These are phyloP conservation scores for Mimosa bimucronata DNA, from an alignment of 306 rosid genomes.

Conservation along the genomic window DNA sequence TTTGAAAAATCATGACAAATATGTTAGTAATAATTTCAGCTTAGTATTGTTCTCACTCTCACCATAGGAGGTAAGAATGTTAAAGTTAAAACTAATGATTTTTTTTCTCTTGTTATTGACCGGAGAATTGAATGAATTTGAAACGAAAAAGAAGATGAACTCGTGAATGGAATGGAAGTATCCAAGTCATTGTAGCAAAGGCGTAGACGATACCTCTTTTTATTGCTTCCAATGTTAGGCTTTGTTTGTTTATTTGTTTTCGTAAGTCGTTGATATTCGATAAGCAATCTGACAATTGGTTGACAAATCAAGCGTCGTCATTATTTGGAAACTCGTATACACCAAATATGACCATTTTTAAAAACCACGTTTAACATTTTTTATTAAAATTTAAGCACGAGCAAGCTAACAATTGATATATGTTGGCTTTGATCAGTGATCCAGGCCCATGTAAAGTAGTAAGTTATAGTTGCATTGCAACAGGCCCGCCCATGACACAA, in stretches of 20 bases:
- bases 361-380: not conserved
- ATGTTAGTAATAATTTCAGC: too few species aligned
- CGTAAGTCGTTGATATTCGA: not conserved
- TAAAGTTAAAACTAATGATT: not conserved
- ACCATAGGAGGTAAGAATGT: not conserved
- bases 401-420: not conserved
- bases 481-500: not conserved
- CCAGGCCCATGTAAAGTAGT: not conserved
- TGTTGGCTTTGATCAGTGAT: not conserved
- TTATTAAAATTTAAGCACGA: not conserved
- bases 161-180: not conserved
- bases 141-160: not conserved
- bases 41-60: too few species aligned
- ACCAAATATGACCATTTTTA: not conserved
- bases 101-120: not conserved
- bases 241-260: not conserved
- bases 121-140: not conserved
- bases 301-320: not conserved
- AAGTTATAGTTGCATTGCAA: not conserved
- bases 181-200: constrained; percentile 28
- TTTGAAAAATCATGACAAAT: not conserved
- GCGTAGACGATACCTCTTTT: constrained; percentile 37
- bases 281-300: not conserved
- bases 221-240: not conserved
- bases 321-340: not conserved